Evolutionary conservation across 225 moss, liverwort and hornwort species (phyloP), one percentile per base, ranked within the genome.

Genomic region (Lunularia cruciata): DNA sequence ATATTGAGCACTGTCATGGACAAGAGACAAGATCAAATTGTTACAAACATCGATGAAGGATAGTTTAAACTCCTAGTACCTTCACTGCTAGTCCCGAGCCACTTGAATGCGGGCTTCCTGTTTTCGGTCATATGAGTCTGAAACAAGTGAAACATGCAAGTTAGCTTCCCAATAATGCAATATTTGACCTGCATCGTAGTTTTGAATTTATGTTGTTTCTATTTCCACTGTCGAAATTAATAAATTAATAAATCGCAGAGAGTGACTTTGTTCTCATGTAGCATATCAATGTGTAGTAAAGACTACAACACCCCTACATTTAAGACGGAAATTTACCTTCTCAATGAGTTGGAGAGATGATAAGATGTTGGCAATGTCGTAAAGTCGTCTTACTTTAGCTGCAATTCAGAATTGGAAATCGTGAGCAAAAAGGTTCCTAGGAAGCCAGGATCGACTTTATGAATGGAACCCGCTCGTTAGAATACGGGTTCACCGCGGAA

Each of bases 331-430:
- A 47, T 37, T 26, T 75, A 92, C 96, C 96, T 98, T 98, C 65
- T 98, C 96, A 64, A 98, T 93, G n/a, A 98, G 86, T 65, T 91
- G 87, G 19, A 98, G 75, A 67, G 96, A 98, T 19, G 96, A 87
- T 52, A 98, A 83, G 53, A 96, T 96, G 82, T 96, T 96, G 14
- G 95, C 92, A 57, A 96, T 96, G 83, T 98, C 96, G 66, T 98
- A 98, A 46, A 98, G 76, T 58, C 96, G 84, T 77, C 96, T 93
- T 74, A 91, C 92, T 88, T 98, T 92, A 13, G 96, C 96, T 98
- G 93, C 52, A 74, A 78, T n/a, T n/a, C n/a, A n/a, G n/a, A n/a
- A n/a, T n/a, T n/a, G n/a, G n/a, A n/a, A n/a, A n/a, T n/a, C n/a
- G n/a, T n/a, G n/a, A n/a, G n/a, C n/a, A n/a, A n/a, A n/a, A n/a